Conservation (phyloP, 176 grass and related monocot species). For the Oryza officinalis region DNA sequence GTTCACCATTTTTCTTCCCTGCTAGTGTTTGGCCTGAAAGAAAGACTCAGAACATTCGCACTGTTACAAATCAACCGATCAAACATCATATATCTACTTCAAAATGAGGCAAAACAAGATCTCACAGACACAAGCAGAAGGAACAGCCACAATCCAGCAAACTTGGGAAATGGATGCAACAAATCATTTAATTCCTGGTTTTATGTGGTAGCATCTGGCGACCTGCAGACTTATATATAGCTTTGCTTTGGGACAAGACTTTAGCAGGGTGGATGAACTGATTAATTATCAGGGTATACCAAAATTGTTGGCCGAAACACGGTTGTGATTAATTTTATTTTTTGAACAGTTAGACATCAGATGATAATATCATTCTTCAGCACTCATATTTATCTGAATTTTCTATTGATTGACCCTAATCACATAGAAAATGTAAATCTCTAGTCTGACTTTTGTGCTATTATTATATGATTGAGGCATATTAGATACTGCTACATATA, state of each 20-base stretch:
- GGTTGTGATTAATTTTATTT: neutral
- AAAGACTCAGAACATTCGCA: neutral
- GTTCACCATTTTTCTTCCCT: conserved; percentile 38
- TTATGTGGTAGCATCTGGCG: neutral
- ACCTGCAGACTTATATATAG: neutral
- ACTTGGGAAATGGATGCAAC: neutral
- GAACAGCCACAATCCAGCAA: neutral
- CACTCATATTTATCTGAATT: neutral
- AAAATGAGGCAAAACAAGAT: neutral
- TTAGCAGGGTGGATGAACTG: neutral
- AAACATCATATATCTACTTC: neutral
- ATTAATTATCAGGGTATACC: neutral
- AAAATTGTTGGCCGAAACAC: neutral
- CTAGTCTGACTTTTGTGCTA: neutral
- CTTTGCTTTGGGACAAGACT: neutral
- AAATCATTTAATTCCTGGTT: neutral
- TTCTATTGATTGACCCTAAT: neutral
- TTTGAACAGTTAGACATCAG: neutral
- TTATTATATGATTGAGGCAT: neutral
- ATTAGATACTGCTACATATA: neutral
- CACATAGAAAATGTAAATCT: neutral
- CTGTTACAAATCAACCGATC: neutral
- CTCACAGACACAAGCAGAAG: neutral
- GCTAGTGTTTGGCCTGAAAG: neutral
- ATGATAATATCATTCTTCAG: neutral